phyloP scores from a whole-genome alignment of 192 early-diverging fungal genomes.

The Mortierella claussenii region DNA sequence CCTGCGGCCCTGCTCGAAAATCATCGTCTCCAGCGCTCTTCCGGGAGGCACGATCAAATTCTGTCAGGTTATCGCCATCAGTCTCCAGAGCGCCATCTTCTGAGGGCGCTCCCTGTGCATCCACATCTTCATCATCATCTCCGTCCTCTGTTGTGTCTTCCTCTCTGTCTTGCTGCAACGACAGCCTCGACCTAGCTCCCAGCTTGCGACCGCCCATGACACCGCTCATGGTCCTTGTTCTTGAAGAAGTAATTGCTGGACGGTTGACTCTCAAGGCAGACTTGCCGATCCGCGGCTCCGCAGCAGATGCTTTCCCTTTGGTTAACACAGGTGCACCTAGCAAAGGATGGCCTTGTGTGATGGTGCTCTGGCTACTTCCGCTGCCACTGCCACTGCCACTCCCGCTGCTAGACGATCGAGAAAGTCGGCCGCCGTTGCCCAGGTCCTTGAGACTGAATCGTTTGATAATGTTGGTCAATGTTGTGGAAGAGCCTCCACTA shows the following conservation, averaged over 20 bases:
- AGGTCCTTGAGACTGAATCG: slow-evolving; percentile 34
- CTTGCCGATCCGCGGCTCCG: slow-evolving; percentile 23
- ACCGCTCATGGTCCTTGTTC: slow-evolving; percentile 7
- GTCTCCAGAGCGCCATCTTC: slow-evolving; percentile 31
- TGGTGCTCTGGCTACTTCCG: slow-evolving; percentile 9
- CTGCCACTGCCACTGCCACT: slow-evolving; percentile 8
- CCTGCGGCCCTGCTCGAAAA: neutral
- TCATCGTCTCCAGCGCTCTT: slow-evolving; percentile 21
- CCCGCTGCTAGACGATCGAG: slow-evolving; percentile 11
- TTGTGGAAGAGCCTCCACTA: slow-evolving; percentile 4
- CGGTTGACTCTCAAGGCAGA: slow-evolving; percentile 17
- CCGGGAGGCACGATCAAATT: slow-evolving; percentile 23
- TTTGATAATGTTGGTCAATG: slow-evolving; percentile 27
- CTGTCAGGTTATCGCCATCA: slow-evolving; percentile 26
- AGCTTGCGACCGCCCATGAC: slow-evolving; percentile 15
- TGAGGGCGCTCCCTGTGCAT: slow-evolving; percentile 18
- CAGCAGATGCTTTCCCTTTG: slow-evolving; percentile 22
- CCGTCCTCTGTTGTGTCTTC: slow-evolving; percentile 27
- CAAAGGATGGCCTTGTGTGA: slow-evolving; percentile 13
- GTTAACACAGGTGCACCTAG: slow-evolving; percentile 7
- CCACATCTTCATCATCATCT: slow-evolving; percentile 20
- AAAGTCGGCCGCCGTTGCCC: slow-evolving; percentile 10
- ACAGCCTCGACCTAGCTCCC: slow-evolving; percentile 27
- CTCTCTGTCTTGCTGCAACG: slow-evolving; percentile 36
- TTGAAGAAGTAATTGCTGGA: slow-evolving; percentile 11